Conservation (phyloP, 495 filamentous ascomycete species). For the Trypethelium eluteriae region DNA sequence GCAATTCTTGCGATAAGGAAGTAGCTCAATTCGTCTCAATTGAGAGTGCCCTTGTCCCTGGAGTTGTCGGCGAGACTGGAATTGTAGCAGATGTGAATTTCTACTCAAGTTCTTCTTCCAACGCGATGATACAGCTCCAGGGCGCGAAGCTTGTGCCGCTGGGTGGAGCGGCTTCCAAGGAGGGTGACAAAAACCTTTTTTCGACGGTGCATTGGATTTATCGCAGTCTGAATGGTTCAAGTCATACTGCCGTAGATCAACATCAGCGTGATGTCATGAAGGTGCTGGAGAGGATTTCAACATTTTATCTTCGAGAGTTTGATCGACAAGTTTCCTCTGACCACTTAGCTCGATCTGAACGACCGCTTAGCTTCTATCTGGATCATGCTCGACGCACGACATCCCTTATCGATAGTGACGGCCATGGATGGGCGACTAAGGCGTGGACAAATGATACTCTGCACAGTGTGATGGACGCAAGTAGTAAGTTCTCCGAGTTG, state of each 20-base stretch:
- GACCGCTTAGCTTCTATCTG: constrained; percentile 11
- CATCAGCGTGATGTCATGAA: constrained; percentile 12
- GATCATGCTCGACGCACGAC: constrained; percentile 17
- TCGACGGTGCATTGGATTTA: neutral
- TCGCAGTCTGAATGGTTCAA: neutral
- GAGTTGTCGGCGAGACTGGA: neutral
- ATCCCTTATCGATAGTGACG: neutral
- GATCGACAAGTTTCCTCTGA: constrained; percentile 17
- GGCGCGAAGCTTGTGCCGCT: neutral
- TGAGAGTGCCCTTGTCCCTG: neutral
- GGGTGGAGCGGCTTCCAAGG: neutral
- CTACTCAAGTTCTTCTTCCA: neutral
- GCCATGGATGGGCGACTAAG: neutral
- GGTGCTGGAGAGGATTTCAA: constrained; percentile 28
- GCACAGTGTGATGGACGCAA: neutral
- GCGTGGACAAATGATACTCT: constrained; percentile 4
- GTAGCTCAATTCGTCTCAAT: neutral
- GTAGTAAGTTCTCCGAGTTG: neutral
- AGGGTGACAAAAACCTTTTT: neutral
- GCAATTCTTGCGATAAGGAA: neutral
- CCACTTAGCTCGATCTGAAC: constrained; percentile 6
- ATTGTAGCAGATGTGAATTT: neutral
- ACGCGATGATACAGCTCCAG: neutral
- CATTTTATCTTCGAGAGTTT: constrained; percentile 26
- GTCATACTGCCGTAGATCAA: neutral